A percentile compares a stretch with the other conserved stretches of the same genome.
Evolutionary conservation across 805 yeast genomes (phyloP).

Genomic region (Starmerella floricola): DNA sequence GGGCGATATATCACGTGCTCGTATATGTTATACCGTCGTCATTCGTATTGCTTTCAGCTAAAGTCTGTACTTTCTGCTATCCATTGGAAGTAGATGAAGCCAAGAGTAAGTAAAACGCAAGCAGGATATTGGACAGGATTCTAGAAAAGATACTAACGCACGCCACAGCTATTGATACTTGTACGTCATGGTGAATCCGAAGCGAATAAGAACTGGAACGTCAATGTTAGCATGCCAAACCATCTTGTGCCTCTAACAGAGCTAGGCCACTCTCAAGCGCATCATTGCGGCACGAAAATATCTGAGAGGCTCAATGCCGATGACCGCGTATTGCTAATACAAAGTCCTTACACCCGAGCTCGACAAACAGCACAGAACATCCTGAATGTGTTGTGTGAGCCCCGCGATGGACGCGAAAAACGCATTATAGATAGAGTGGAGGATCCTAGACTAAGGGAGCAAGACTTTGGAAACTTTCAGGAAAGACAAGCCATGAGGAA

Average conservation of each 20-base stretch:
- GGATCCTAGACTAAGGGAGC: conserved; percentile 88
- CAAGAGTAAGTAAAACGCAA: conserved; percentile 10
- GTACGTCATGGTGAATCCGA: conserved; percentile 90
- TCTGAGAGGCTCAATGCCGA: conserved; percentile 33
- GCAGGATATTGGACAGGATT: neutral
- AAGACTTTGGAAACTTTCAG: conserved; percentile 91
- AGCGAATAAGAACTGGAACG: conserved; percentile 74
- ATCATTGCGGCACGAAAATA: conserved; percentile 29
- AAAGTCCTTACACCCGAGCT: conserved; percentile 78
- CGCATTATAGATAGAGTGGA: conserved; percentile 42
- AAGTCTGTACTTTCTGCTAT: neutral
- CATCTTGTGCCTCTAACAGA: conserved; percentile 66
- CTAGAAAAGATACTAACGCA: neutral
- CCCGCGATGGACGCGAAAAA: conserved; percentile 24
- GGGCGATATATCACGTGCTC: neutral
- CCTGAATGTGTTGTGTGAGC: conserved; percentile 38
- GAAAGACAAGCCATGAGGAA: conserved; percentile 54
- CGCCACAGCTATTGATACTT: conserved; percentile 37
- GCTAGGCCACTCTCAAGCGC: conserved; percentile 45
- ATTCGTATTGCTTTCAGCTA: neutral
- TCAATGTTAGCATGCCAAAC: conserved; percentile 67
- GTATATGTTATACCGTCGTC: neutral
- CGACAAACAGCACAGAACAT: conserved; percentile 72
- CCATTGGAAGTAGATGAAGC: conserved; percentile 10
- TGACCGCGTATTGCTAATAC: conserved; percentile 59